Evolutionary conservation across 2,329 filamentous ascomycete species (phyloP), one percentile per base, ranked within the genome.

Genomic region (Polychaeton citri): DNA sequence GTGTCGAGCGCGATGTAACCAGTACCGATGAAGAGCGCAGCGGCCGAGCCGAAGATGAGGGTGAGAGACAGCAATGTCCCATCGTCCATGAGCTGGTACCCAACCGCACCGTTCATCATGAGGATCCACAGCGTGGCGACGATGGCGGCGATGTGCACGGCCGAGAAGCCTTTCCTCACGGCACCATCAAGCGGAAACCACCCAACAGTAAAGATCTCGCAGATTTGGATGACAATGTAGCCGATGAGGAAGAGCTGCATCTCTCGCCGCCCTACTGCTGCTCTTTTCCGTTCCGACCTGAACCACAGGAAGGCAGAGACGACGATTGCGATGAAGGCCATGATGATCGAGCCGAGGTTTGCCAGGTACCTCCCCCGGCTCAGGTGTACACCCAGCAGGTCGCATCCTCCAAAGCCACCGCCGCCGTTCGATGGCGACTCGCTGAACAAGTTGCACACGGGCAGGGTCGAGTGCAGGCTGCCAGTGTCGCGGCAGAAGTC

Each of bases 1-100:
- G 88, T 96, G 57, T 98, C 90, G 43, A 98, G 78, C 9, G 86
- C 82, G 53, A 98, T 92, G 59, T 95, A 98, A 21, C 87, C 88
- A 2, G 87, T 93, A 38, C 90, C 90, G 43, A 96, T 67, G 51
- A 96, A 82, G 37, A 96, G 65, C 10, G 74, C 64, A 8, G 68
- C 60, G 0, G 81, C 79, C 10, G 88, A 95, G 30, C 64, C 64
- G 34, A 79, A 43, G 36, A 93, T 76, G 3, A 96, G 69, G 5
- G 74, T 80, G 10, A 96, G 53, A 0, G 88, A 96, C 17, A 92
- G 60, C 1, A 81, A 70, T 1, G 90, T 98, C 33, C 90, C 90
- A 50, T 98, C 90, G 47, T 98, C 90, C 31, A 96, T 68, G 16
- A 96, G 64, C 57, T 98, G 90, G 58, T 83, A 98, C 32, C 90